Percentiles rank a stretch among this genome's conserved stretches.
These are phyloP conservation scores for Chytriomyces sp. DNA, from an alignment of 192 early-diverging fungal genomes.

Conservation along the genomic window DNA sequence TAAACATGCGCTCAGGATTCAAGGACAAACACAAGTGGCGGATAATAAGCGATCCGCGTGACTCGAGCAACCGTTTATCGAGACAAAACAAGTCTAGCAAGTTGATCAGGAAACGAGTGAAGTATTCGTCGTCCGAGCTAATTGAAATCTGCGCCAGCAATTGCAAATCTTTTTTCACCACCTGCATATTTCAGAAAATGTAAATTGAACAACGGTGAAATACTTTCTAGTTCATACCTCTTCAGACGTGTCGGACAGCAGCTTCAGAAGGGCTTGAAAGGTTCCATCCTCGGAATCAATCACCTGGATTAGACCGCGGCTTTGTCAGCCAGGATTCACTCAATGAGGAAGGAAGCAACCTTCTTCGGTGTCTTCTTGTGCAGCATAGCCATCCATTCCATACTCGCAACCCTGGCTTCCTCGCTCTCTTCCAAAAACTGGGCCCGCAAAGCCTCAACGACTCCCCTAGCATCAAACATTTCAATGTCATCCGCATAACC, in stretches of 20 bases:
- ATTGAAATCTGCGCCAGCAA: constrained; percentile 94
- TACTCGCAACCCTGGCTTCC: constrained; percentile 85
- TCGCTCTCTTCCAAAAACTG: constrained; percentile 88
- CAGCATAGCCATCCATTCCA: constrained; percentile 97
- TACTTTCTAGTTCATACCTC: constrained; percentile 69
- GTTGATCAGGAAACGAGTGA: constrained; percentile 85
- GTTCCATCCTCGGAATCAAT: constrained; percentile 86
- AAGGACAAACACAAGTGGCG: constrained; percentile 88
- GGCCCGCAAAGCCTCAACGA: constrained; percentile 75
- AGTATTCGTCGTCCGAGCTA: constrained; percentile 81
- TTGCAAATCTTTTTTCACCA: constrained; percentile 89
- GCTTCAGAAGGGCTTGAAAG: constrained; percentile 85
- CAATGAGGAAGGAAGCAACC: constrained; percentile 35
- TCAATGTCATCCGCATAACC: not conserved
- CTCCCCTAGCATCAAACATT: constrained; percentile 78
- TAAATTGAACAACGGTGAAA: not conserved
- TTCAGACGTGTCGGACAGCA: constrained; percentile 90
- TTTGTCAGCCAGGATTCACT: not conserved
- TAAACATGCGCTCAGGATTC: constrained; percentile 89
- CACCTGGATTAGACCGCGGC: too few relatives aligned
- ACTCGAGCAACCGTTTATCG: constrained; percentile 85
- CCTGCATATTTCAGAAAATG: constrained; percentile 42
- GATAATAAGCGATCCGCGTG: constrained; percentile 88
- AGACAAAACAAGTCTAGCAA: constrained; percentile 87
- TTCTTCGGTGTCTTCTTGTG: constrained; percentile 88